Evolutionary conservation across 2,329 filamentous ascomycete genomes (phyloP), one percentile per base, ranked within the genome.

Genomic region (Alternaria panax): DNA sequence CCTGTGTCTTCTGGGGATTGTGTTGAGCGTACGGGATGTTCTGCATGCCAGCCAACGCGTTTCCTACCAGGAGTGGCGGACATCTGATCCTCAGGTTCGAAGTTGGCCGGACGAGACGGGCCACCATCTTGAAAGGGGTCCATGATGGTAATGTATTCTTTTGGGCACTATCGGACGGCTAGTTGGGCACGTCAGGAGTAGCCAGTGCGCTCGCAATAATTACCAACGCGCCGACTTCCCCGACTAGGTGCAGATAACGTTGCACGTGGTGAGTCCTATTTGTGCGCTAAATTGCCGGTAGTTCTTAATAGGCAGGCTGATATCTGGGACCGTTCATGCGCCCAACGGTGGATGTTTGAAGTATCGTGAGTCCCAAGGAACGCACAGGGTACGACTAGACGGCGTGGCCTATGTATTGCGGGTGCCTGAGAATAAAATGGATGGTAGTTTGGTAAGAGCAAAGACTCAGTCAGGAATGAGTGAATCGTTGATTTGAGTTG

Each of bases 41-140:
- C 71, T 41, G 69, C 54, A 24, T 66, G 73, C 60, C 75, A 78
- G 36, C 75, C 75, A 47, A 78, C 75, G 42, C 73, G 72, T 60
- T 78, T 78, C 18, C 70, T 69, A 14, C 69, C 68, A 43, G 67
- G 60, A 46, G 70, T 64, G 20, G 70, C 59, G 48, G 68, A 59
- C 73, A 75, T 74, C 24, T 65, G 66, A 40, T 70, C 72, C 42
- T 74, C 70, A 24, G 62, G 48, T 42, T 62, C 58, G 43, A 34
- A 62, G 27, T 61, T 60, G 51, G 64, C 60, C 45, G 63, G 60
- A 27, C 50, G 59, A 27, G 66, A 69, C 34, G 64, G 47, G 16
- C 61, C 62, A 25, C 56, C 48, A 61, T 68, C 61, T 32, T 71
- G 67, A 56, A 62, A 69, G 63, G 69, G 59, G 42, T 70, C 63